A percentile compares a stretch with the other conserved stretches of the same genome.
These are phyloP conservation scores for Fallopia convolvulus DNA, from an alignment of 148 eudicot species.

Conservation along the genomic window DNA sequence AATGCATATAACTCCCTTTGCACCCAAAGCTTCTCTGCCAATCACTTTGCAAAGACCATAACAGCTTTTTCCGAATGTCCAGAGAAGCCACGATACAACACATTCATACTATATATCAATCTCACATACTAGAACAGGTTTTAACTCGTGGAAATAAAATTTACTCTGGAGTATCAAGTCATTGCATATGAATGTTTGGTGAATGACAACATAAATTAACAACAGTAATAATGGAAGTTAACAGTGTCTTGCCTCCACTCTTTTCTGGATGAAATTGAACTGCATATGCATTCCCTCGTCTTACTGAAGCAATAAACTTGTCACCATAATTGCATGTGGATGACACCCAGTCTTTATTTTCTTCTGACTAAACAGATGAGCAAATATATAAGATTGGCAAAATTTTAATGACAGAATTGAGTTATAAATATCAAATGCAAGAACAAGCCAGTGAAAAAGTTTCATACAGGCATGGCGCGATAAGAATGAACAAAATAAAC, in stretches of 20 bases:
- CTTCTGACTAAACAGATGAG: slow-evolving; percentile 44
- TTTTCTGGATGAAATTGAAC: slow-evolving; percentile 99
- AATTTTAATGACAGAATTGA: slow-evolving; percentile 4
- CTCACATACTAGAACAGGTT: neutral
- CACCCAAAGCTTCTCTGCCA: neutral
- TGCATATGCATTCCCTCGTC: slow-evolving; percentile 83
- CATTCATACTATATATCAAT: neutral
- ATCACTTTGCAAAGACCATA: neutral
- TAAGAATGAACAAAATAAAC: slow-evolving; percentile 98
- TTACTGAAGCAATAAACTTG: slow-evolving; percentile 74
- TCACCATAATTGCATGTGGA: slow-evolving; percentile 91
- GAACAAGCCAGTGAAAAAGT: neutral
- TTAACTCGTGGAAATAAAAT: neutral
- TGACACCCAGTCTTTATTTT: slow-evolving; percentile 87
- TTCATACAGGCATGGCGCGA: slow-evolving; percentile 80
- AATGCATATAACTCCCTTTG: neutral
- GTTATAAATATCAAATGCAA: slow-evolving; percentile 4
- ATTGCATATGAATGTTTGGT: neutral
- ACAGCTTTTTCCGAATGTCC: neutral
- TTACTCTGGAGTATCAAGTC: neutral
- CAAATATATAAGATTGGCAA: slow-evolving; percentile 12
- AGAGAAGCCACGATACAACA: neutral
- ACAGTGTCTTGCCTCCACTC: slow-evolving; percentile 71
- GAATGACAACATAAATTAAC: neutral
- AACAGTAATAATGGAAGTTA: neutral